phyloP scores from a whole-genome alignment of 805 yeast species.

The Metschnikowia sp. region DNA sequence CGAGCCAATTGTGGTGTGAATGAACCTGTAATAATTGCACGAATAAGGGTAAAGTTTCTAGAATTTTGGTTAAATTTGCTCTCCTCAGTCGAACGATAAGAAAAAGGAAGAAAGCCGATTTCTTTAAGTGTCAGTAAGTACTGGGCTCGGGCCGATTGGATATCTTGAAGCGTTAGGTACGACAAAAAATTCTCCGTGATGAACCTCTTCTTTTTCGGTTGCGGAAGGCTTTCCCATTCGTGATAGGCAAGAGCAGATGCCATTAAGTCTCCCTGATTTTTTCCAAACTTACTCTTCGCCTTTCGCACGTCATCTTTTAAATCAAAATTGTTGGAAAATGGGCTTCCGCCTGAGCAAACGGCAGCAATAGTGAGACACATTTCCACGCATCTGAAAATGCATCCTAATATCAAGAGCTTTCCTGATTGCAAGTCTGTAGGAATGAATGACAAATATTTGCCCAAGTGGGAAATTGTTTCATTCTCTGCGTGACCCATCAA shows the following conservation, averaged over 20 bases:
- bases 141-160: slow-evolving; percentile 67
- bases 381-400: slow-evolving; percentile 80
- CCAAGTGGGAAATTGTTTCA: slow-evolving; percentile 64
- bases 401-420: slow-evolving; percentile 72
- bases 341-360: slow-evolving; percentile 66
- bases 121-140: slow-evolving; percentile 69
- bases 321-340: slow-evolving; percentile 63
- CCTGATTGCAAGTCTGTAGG: slow-evolving; percentile 89
- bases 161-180: slow-evolving; percentile 62
- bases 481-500: slow-evolving; percentile 34
- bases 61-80: slow-evolving; percentile 48
- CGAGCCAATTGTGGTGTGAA: slow-evolving; percentile 80
- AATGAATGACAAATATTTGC: slow-evolving; percentile 71
- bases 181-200: slow-evolving; percentile 60
- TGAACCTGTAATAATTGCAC: slow-evolving; percentile 74
- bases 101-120: slow-evolving; percentile 67
- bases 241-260: slow-evolving; percentile 60
- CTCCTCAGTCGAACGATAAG: slow-evolving; percentile 29
- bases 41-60: slow-evolving; percentile 48
- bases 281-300: slow-evolving; percentile 40
- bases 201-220: slow-evolving; percentile 35
- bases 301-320: slow-evolving; percentile 60
- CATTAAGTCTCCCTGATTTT: slow-evolving; percentile 65
- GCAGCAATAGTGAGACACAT: slow-evolving; percentile 79
- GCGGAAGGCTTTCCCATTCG: slow-evolving; percentile 39